phyloP scores from a whole-genome alignment of 805 yeast species.

The Wickerhamiella parazyma region DNA sequence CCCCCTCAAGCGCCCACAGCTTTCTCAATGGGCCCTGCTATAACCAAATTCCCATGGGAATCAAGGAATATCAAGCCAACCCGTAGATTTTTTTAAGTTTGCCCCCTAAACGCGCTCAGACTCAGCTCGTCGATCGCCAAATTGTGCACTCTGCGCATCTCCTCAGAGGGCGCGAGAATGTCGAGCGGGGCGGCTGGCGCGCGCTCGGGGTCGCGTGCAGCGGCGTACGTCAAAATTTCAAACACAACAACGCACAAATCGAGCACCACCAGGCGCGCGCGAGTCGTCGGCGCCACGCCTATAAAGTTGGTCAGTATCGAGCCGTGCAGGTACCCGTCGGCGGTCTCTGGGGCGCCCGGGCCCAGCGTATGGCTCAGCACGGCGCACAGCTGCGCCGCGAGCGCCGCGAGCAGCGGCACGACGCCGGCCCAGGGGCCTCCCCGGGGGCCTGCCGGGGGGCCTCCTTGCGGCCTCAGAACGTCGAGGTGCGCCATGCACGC shows the following conservation, averaged over 20 bases:
- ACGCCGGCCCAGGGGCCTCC: not conserved
- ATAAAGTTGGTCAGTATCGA: constrained; percentile 9
- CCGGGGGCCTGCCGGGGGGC: not conserved
- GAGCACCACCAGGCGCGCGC: constrained; percentile 2
- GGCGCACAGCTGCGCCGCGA: not conserved
- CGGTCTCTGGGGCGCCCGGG: not conserved
- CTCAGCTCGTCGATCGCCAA: not conserved
- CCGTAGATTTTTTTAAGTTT: constrained; percentile 12
- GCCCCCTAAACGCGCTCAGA: not conserved
- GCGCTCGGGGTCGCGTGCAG: constrained; percentile 3
- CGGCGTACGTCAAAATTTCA: not conserved
- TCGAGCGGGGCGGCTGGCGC: not conserved
- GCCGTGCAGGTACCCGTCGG: constrained; percentile 12
- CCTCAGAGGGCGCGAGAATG: not conserved
- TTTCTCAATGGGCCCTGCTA: constrained; percentile 13
- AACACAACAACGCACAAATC: constrained; percentile 3
- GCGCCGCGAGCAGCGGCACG: not conserved
- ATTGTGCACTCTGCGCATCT: not conserved
- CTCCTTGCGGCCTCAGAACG: constrained; percentile 3
- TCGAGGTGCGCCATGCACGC: constrained; percentile 1
- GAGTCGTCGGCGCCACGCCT: constrained; percentile 7
- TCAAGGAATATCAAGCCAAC: not conserved
- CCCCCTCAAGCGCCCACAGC: too few species aligned
- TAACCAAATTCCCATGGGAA: constrained; percentile 19
- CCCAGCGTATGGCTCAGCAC: not conserved